Base-by-base conservation (phyloP, 2,329 filamentous ascomycete genomes). In the Paecilomyces dactylethromorphus region DNA sequence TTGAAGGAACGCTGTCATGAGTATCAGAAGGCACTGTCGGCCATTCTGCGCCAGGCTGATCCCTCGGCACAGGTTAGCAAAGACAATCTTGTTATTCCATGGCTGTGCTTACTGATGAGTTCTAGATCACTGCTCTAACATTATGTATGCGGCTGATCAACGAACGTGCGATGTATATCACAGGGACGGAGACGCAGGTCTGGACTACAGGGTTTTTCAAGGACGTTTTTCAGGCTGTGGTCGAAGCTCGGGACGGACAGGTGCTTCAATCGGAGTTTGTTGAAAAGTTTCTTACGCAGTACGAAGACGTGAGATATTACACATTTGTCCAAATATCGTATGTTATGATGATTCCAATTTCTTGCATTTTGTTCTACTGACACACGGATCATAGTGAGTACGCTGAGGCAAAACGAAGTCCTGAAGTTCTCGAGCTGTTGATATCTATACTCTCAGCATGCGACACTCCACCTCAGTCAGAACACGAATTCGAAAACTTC, bases 71-170 rank as follows among this genome's bases (percentile, higher is more conserved):
- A 79, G 71, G 75, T 77, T 49, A 24, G 71, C 64, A 58, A 58
- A 50, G 39, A 18, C 39, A 45, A 8, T 24, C 45, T 32, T 18
- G 5, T 33, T 2, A 45, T 33, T 49, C 39, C n/a, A 22, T 50
- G 21, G 39, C n/a, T 13, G 33, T 54, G 31, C 59, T 13, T 31
- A 55, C 63, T 68, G 55, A 67, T 50, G 29, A 51, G 7, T 21
- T 53, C 58, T 75, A 90, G 62, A 81, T 84, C 51, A 90, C 89
- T 15, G 87, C 86, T 11, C 76, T 97, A 66, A 90, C 88, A 0
- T 78, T 97, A 54, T 83, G 87, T 58, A 95, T 97, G 92, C 87
- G 89, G 58, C 75, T 95, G 54, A 78, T 96, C 64, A 94, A 95
- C 78, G 87, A 89, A 55, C 91, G 96, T 70, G 87, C 84, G 18